A percentile compares a stretch with the other conserved stretches of the same genome.
phyloP scores from a whole-genome alignment of 805 yeast genomes.

The Candida tammaniensis region DNA sequence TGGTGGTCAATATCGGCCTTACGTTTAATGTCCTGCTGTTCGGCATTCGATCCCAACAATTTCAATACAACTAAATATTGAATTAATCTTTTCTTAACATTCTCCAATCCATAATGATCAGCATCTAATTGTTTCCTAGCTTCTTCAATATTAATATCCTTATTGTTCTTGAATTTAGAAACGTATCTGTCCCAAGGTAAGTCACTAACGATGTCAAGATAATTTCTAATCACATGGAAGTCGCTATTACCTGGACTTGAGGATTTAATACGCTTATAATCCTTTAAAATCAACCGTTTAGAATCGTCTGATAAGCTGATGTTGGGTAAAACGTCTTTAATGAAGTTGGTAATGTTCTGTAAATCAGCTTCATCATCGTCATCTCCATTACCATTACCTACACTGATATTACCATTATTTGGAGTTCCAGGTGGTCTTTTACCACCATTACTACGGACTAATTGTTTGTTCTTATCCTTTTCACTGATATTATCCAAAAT shows the following conservation, averaged over 20 bases:
- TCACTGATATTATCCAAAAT: conserved; percentile 47
- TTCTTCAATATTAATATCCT: conserved; percentile 47
- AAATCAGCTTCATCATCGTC: conserved; percentile 47
- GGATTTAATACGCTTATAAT: conserved; percentile 52
- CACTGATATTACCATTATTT: conserved; percentile 27
- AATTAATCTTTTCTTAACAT: conserved; percentile 61
- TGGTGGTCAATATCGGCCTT: too few relatives aligned
- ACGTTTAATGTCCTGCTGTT: conserved; percentile 16
- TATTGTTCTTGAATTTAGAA: conserved; percentile 31
- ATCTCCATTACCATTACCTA: conserved; percentile 33
- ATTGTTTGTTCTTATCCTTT: conserved; percentile 13
- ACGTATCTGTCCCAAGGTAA: conserved; percentile 54
- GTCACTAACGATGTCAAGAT: conserved; percentile 63
- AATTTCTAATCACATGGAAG: conserved; percentile 60
- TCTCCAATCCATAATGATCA: conserved; percentile 43
- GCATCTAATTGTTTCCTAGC: conserved; percentile 38
- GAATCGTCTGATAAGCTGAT: conserved; percentile 35
- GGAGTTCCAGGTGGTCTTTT: conserved; percentile 25
- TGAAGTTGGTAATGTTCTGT: conserved; percentile 33
- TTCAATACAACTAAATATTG: conserved; percentile 80
- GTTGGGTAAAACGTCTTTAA: conserved; percentile 34
- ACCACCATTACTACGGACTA: too few relatives aligned
- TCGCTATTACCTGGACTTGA: conserved; percentile 51
- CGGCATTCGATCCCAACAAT: conserved; percentile 44
- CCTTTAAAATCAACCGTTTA: conserved; percentile 42